These are phyloP conservation scores for Solanum dulcamara DNA, from an alignment of 257 asterid species.

Conservation along the genomic window DNA sequence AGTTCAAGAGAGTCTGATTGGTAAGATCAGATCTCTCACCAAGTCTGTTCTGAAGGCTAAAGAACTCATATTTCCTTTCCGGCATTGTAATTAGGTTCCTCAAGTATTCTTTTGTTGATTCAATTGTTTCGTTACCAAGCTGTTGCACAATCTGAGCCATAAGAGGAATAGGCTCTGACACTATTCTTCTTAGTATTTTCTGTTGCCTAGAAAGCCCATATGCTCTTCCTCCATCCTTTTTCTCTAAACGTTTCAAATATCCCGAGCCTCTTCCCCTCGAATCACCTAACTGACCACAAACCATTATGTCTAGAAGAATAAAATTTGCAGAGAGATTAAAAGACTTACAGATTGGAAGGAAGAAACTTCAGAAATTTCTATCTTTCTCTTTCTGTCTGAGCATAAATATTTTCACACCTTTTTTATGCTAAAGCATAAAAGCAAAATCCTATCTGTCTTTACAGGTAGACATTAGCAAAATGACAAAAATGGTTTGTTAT, in stretches of 20 bases:
- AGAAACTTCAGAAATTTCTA: background rate
- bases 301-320: background rate
- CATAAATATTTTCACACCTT: background rate
- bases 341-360: background rate
- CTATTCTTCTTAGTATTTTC: conserved; percentile 54
- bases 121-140: conserved; percentile 56
- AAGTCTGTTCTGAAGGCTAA: conserved; percentile 46
- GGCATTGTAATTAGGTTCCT: conserved; percentile 34
- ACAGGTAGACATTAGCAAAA: background rate
- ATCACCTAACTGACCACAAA: conserved; percentile 27
- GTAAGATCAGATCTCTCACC: conserved; percentile 74
- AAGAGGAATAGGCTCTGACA: conserved; percentile 51
- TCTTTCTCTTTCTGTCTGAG: background rate
- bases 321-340: background rate
- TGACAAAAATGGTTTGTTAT: background rate
- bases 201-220: conserved; percentile 36
- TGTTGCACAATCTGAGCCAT: conserved; percentile 66
- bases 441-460: background rate
- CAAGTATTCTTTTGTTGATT: conserved; percentile 53
- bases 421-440: background rate
- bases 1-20: conserved; percentile 54
- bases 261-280: conserved; percentile 37
- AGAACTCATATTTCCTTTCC: conserved; percentile 37
- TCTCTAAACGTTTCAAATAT: conserved; percentile 32
- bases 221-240: conserved; percentile 24